Conservation (phyloP, 441 rosid genomes). For the Jatropha podagrica region DNA sequence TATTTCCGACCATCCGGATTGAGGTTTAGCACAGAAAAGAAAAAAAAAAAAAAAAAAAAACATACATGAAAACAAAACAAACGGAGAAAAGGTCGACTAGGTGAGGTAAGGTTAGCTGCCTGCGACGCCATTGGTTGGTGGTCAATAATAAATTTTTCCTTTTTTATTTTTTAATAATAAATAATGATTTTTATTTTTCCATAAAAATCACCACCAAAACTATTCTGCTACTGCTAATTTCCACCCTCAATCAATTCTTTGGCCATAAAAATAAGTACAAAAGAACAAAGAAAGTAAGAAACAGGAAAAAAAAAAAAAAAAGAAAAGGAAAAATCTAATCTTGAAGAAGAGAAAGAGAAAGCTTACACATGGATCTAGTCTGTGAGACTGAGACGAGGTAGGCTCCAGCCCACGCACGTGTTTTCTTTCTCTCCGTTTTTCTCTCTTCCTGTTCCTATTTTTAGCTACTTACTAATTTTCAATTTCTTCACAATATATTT, state of each 20-base stretch:
- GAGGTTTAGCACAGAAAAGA: too few relatives aligned
- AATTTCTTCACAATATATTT: neutral
- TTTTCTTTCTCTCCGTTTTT: conserved; percentile 15
- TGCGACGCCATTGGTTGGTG: neutral
- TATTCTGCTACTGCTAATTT: neutral
- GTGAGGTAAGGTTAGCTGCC: neutral
- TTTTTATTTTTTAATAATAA: too few relatives aligned
- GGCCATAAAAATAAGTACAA: neutral
- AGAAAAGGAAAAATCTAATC: conserved; percentile 16
- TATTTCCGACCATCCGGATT: too few relatives aligned
- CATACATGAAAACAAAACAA: neutral
- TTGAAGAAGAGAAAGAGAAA: conserved; percentile 15
- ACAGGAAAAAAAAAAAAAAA: neutral
- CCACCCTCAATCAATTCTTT: too few relatives aligned
- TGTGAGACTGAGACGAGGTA: conserved; percentile 19
- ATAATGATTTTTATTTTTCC: neutral
- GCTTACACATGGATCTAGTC: conserved; percentile 28
- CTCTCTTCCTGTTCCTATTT: conserved; percentile 29
- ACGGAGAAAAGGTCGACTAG: neutral
- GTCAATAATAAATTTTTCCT: neutral
- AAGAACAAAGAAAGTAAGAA: neutral
- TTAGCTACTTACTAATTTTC: conserved; percentile 23
- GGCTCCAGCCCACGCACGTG: conserved; percentile 36
- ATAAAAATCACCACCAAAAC: neutral
- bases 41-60: too few relatives aligned